A percentile compares a stretch with the other conserved stretches of the same genome.
Conservation (phyloP, 805 yeast species). For the Candida easanensis region DNA sequence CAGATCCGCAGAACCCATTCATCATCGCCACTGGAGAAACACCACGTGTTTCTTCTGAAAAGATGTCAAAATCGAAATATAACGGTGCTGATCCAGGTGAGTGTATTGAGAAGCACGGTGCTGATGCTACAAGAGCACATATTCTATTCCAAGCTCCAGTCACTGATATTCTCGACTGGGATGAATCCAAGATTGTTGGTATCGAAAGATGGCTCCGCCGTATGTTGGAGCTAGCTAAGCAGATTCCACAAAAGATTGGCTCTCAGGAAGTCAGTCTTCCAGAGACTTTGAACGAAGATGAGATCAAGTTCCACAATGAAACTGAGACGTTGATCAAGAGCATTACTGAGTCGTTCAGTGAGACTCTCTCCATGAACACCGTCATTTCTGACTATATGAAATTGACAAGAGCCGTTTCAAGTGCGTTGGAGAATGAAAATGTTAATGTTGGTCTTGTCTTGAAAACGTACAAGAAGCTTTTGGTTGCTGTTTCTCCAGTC, state of each 20-base stretch:
- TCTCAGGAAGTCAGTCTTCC: neutral
- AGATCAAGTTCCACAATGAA: constrained; percentile 56
- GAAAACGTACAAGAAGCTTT: constrained; percentile 48
- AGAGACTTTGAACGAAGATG: constrained; percentile 35
- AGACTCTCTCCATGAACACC: constrained; percentile 69
- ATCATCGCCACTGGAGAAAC: constrained; percentile 47
- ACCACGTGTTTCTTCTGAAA: constrained; percentile 68
- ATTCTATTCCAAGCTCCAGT: constrained; percentile 91
- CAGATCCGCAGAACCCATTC: constrained; percentile 39
- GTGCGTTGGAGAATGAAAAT: constrained; percentile 35
- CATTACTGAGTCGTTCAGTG: constrained; percentile 58
- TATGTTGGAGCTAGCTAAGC: constrained; percentile 36
- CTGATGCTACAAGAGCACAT: constrained; percentile 94
- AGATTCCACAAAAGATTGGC: constrained; percentile 11
- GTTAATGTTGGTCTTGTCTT: constrained; percentile 42
- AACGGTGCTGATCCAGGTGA: constrained; percentile 90
- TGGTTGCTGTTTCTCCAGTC: constrained; percentile 73
- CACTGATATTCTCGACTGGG: constrained; percentile 82
- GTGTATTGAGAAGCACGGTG: constrained; percentile 76
- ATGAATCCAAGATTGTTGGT: constrained; percentile 82
- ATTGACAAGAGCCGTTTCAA: constrained; percentile 50
- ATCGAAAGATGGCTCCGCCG: constrained; percentile 81
- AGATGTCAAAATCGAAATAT: constrained; percentile 94
- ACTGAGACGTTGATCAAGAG: constrained; percentile 44
- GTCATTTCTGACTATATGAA: constrained; percentile 90